These are phyloP conservation scores for Colletotrichum sp. DNA, from an alignment of 2,329 filamentous ascomycete species.

Conservation along the genomic window DNA sequence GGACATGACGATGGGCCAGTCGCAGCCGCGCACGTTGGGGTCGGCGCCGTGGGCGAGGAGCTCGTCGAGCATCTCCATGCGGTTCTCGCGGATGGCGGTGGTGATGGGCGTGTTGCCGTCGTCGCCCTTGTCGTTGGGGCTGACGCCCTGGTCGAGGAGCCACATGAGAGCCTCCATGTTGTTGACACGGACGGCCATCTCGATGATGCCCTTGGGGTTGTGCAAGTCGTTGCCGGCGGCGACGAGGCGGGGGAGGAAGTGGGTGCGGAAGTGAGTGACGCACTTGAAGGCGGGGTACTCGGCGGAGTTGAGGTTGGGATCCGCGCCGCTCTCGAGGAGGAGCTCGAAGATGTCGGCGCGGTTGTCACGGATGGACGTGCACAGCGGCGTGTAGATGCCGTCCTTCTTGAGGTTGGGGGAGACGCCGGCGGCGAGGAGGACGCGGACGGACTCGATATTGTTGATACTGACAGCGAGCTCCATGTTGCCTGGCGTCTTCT, in stretches of 20 bases:
- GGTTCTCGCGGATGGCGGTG: slow-evolving; percentile 68
- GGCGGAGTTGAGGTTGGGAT: slow-evolving; percentile 66
- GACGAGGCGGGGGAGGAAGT: slow-evolving; percentile 64
- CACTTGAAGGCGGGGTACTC: slow-evolving; percentile 74
- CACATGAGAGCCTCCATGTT: slow-evolving; percentile 65
- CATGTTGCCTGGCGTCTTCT: slow-evolving; percentile 67
- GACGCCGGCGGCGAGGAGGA: slow-evolving; percentile 64
- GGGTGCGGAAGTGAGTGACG: slow-evolving; percentile 67
- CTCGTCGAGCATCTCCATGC: slow-evolving; percentile 62
- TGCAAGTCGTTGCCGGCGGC: slow-evolving; percentile 65
- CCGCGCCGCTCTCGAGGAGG: slow-evolving; percentile 60
- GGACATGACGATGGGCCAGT: slow-evolving; percentile 76
- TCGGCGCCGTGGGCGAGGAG: slow-evolving; percentile 65
- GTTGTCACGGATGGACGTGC: slow-evolving; percentile 72
- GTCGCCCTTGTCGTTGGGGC: slow-evolving; percentile 62
- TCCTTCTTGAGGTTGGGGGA: slow-evolving; percentile 68
- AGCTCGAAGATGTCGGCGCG: slow-evolving; percentile 65
- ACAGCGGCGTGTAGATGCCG: slow-evolving; percentile 71
- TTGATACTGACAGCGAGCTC: slow-evolving; percentile 68
- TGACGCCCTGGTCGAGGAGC: slow-evolving; percentile 64
- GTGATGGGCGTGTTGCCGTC: slow-evolving; percentile 68
- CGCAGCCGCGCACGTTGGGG: slow-evolving; percentile 66
- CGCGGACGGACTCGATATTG: slow-evolving; percentile 64
- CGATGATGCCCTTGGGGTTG: slow-evolving; percentile 68
- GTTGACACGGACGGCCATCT: slow-evolving; percentile 67